Evolutionary conservation across 108 stramenopile genomes (phyloP), one percentile per base, ranked within the genome.

Genomic region (Skeletonema costatum): DNA sequence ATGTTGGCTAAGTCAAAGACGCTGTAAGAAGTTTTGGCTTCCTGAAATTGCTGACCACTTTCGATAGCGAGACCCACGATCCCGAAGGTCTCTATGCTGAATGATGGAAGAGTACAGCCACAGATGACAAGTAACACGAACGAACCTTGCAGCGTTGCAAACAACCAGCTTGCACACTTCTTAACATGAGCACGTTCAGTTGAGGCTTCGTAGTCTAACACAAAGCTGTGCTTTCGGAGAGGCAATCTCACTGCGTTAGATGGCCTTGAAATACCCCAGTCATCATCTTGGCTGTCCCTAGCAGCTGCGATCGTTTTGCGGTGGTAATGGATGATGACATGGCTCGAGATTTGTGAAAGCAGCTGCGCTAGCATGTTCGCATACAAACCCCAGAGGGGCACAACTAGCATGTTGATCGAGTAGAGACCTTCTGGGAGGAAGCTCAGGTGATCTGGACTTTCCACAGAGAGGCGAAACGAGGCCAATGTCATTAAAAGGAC

Each of bases 291-390:
- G 9, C 32, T 50, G 0, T 29, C 10, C 25, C 13, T 65, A 38
- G 72, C 73, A 32, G 69, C 64, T 12, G 39, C 60, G n/a, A 82
- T 63, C 48, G 86, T 86, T 44, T 71, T 77, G 31, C 90, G 84
- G 70, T 94, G 93, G 58, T 90, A 94, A 61, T 94, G 89, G 51
- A 94, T 92, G 42, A 94, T 89, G 69, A 90, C 64, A 61, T 94
- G 93, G 44, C 88, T 90, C 46, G 87, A 89, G 46, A 94, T 73
- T 50, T 94, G 93, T 8, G 89, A 87, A 1, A 92, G 53, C 29
- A 94, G 59, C 78, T 92, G 91, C 2, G 93, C 93, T 36, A 89
- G 80, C 90, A 94, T 82, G 72, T 92, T 92, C 0, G 93, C 89
- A 75, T 92, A 94, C 3, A 94, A 64, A 16, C 93, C 93, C 93